A percentile compares a stretch with the other conserved stretches of the same genome.
These are phyloP conservation scores for Sphaerostilbella broomeana DNA, from an alignment of 2,329 filamentous ascomycete species.

Conservation along the genomic window DNA sequence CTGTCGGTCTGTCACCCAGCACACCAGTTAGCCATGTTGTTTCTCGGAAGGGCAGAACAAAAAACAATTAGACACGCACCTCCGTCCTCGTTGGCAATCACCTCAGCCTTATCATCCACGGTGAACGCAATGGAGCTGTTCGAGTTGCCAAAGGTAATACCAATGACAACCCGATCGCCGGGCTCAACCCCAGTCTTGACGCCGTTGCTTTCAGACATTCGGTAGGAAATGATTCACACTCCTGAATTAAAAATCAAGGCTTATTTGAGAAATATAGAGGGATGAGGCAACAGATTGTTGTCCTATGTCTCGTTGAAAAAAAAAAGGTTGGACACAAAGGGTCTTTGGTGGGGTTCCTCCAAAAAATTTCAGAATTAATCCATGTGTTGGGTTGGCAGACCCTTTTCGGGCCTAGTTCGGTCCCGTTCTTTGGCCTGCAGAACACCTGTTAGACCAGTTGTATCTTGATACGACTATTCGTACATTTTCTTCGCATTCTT, in stretches of 20 bases:
- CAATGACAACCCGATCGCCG: constrained; percentile 67
- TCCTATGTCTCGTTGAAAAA: too few species aligned
- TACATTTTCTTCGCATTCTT: too few species aligned
- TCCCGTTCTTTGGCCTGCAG: too few species aligned
- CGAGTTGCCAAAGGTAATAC: constrained; percentile 95
- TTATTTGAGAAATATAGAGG: not conserved
- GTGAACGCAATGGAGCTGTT: constrained; percentile 97
- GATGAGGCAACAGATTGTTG: constrained; percentile 1
- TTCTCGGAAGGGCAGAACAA: constrained; percentile 10
- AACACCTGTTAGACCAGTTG: too few species aligned
- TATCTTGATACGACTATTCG: too few species aligned
- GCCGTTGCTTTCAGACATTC: constrained; percentile 43
- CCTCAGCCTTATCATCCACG: constrained; percentile 87
- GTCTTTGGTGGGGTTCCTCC: constrained; percentile 6
- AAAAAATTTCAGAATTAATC: too few species aligned
- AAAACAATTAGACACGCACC: constrained; percentile 46
- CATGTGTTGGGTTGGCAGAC: too few species aligned
- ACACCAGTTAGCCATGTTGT: constrained; percentile 5
- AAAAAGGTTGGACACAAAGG: too few species aligned
- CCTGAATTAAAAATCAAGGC: not conserved
- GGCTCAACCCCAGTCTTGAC: constrained; percentile 43
- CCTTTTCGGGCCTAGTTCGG: too few species aligned
- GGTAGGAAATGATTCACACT: constrained; percentile 3
- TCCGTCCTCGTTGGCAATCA: constrained; percentile 98
- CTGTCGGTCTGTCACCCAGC: constrained; percentile 66